phyloP scores from a whole-genome alignment of 163 green algal genomes.

The Smithsoniella earleae region DNA sequence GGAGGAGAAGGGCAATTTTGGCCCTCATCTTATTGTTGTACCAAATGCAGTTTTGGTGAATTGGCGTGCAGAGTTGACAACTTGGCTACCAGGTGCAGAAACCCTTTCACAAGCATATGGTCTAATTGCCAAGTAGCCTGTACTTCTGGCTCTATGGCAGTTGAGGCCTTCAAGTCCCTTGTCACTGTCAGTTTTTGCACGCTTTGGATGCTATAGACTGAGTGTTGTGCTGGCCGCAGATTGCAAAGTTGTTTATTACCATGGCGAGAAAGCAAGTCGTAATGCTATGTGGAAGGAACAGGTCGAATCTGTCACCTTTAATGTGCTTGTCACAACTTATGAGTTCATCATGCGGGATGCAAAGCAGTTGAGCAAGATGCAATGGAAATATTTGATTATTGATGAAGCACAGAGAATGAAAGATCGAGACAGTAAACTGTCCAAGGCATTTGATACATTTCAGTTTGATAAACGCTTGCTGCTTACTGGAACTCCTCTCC shows the following conservation, averaged over 20 bases:
- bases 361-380: slow-evolving; percentile 55
- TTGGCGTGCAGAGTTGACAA: slow-evolving; percentile 89
- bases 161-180: too few relatives aligned
- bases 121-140: too few relatives aligned
- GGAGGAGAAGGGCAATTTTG: slow-evolving; percentile 94
- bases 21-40: slow-evolving; percentile 98
- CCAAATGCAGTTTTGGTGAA: slow-evolving; percentile 99
- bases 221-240: slow-evolving; percentile 8
- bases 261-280: not conserved
- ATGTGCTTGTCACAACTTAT: slow-evolving; percentile 96
- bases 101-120: too few relatives aligned
- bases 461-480: slow-evolving; percentile 16
- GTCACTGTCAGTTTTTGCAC: too few relatives aligned
- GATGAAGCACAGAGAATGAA: slow-evolving; percentile 98
- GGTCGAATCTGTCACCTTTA: slow-evolving; percentile 80
- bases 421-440: slow-evolving; percentile 75
- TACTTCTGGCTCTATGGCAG: too few relatives aligned
- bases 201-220: too few relatives aligned
- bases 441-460: slow-evolving; percentile 83
- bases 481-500: slow-evolving; percentile 72
- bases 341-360: slow-evolving; percentile 94
- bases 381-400: slow-evolving; percentile 97
- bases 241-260: slow-evolving; percentile 24
- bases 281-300: slow-evolving; percentile 34
- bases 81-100: slow-evolving; percentile 31